Evolutionary conservation across 164 flowering plant genomes (phyloP), one percentile per base, ranked within the genome.

Genomic region (Euptelea pleiosperma): DNA sequence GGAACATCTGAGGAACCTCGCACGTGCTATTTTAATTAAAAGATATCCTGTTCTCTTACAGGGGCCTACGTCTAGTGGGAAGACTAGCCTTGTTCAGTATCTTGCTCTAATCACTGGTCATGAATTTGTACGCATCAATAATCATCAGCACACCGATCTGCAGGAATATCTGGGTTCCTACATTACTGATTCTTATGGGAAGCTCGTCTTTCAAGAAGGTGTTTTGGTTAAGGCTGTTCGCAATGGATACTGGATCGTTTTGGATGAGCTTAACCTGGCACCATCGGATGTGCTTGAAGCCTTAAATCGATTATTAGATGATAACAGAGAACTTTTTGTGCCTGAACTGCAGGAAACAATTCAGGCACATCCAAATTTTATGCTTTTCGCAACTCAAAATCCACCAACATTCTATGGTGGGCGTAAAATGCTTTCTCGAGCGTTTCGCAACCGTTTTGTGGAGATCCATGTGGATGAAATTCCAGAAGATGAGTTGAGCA

Each of bases 11-110:
- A 71, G 69, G 41, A 83, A 78, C 66, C 74, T 94, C 67, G 79
- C 89, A 10, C 84, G 93, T 53, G 95, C 97, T 26, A 59, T 81
- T 61, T 79, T 80, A 50, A 75, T 91, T 30, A 80, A 78, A 64
- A 82, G 77, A 66, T 93, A 87, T 67, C 99, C 99, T 28, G 96
- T 94, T 60, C 93, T 94, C 31, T 60, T 94, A 63, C 99, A 94
- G 75, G 99, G 99, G 7, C 99, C 99, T 3, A 94, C 99, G 4
- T 94, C 99, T 51, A 94, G 99, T 79, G 99, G 99, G 41, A 94
- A 94, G 70, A 94, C 99, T 49, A 94, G 99, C 66, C 93, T 94
- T 69, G 95, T 94, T 40, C 80, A 73, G 60, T 88, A 80, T 79
- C 96, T 94, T 67, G 95, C 99, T 66, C 79, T 88, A 22, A 41